Evolutionary conservation across 2,329 filamentous ascomycete genomes (phyloP).

Genomic region (Lachnum nothofagi): DNA sequence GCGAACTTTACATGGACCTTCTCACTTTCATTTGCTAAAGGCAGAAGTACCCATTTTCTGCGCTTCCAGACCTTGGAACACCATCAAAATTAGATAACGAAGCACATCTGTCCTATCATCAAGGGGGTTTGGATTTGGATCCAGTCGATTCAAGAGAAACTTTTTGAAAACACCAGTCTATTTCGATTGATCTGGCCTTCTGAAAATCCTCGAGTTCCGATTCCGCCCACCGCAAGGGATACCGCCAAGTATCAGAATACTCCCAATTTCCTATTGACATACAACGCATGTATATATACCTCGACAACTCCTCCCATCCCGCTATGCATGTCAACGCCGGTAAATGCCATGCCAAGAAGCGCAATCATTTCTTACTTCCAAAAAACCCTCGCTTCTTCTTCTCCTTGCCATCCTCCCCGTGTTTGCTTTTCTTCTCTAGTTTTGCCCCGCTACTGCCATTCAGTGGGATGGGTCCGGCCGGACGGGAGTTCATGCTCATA

Average conservation of each 20-base stretch:
- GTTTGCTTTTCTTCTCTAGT: slow-evolving; percentile 50
- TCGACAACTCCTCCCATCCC: neutral
- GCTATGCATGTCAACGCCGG: slow-evolving; percentile 3
- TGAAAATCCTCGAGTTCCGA: neutral
- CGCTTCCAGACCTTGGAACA: no score
- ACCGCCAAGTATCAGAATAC: neutral
- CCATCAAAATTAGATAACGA: no score
- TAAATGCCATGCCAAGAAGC: slow-evolving; percentile 13
- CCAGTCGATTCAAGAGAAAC: neutral
- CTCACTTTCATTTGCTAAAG: no score
- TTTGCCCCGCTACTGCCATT: slow-evolving; percentile 37
- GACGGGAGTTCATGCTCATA: slow-evolving; percentile 24
- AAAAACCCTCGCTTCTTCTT: slow-evolving; percentile 59
- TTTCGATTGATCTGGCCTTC: neutral
- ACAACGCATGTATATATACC: neutral
- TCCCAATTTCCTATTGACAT: neutral
- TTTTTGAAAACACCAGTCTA: no score
- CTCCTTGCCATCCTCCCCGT: slow-evolving; percentile 32
- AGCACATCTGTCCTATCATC: no score
- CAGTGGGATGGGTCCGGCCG: slow-evolving; percentile 24
- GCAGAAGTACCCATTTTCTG: no score
- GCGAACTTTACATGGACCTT: no score
- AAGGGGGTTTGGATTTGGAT: no score
- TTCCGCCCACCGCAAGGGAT: neutral
- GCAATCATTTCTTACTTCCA: slow-evolving; percentile 49